Percentiles rank a stretch among this genome's conserved stretches.
Evolutionary conservation across 768 basidiomycete species (phyloP).

Genomic region (Clavaria fumosa): DNA sequence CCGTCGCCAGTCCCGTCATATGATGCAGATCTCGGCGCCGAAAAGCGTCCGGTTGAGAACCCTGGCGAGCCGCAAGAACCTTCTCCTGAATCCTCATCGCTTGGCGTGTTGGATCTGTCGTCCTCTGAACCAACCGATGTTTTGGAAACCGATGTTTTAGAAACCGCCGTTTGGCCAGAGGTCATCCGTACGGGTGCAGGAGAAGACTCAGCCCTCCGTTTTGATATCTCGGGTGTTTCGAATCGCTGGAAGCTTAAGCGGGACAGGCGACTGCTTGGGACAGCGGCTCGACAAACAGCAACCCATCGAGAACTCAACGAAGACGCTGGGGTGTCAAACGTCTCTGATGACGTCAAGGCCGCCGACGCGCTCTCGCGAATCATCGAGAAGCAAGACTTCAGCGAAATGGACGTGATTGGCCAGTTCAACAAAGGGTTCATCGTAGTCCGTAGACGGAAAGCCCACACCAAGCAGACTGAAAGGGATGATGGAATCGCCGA

Average conservation of each 20-base stretch:
- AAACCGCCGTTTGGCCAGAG: conserved; percentile 22
- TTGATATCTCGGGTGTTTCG: conserved; percentile 21
- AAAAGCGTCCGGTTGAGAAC: no score
- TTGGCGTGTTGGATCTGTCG: no score
- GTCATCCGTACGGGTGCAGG: conserved; percentile 22
- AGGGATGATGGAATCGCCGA: conserved; percentile 26
- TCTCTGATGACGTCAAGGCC: conserved; percentile 34
- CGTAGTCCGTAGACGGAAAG: conserved; percentile 48
- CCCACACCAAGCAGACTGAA: neutral
- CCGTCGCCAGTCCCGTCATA: no score
- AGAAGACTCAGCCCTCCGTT: conserved; percentile 18
- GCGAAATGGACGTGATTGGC: conserved; percentile 67
- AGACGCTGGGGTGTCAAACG: conserved; percentile 28
- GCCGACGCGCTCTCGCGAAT: conserved; percentile 66
- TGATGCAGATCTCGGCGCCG: no score
- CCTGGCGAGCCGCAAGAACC: no score
- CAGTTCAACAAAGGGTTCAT: conserved; percentile 98
- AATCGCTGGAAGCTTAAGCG: no score
- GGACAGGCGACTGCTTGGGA: no score
- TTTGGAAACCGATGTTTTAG: conserved; percentile 10
- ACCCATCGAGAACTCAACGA: conserved; percentile 11
- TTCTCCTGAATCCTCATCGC: no score
- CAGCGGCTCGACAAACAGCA: neutral
- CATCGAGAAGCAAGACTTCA: conserved; percentile 80
- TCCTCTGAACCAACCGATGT: no score